phyloP scores from a whole-genome alignment of 1,284 basidiomycete species.

The Inonotus hispidus region DNA sequence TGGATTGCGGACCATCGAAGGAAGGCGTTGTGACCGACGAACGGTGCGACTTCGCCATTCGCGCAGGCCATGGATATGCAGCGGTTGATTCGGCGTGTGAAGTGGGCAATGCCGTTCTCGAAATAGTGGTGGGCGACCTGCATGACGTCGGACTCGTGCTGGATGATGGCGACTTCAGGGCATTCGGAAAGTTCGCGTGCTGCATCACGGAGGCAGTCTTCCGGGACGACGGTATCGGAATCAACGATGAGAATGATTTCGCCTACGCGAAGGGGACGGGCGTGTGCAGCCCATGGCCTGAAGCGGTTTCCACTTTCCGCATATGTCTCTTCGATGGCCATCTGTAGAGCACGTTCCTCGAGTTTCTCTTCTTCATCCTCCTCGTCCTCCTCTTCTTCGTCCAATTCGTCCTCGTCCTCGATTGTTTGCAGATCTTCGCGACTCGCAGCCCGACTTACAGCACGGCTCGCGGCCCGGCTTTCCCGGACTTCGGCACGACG shows the following conservation, averaged over 20 bases:
- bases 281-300: slow-evolving; percentile 63
- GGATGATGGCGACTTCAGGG: slow-evolving; percentile 78
- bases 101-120: slow-evolving; percentile 80
- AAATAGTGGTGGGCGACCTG: slow-evolving; percentile 83
- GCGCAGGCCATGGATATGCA: slow-evolving; percentile 71
- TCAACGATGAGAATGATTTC: slow-evolving; percentile 69
- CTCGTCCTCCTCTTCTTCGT: background rate
- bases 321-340: slow-evolving; percentile 64
- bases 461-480: slow-evolving; percentile 33
- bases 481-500: slow-evolving; percentile 7
- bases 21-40: slow-evolving; percentile 87
- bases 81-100: slow-evolving; percentile 74
- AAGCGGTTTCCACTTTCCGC: slow-evolving; percentile 48
- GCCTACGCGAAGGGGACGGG: slow-evolving; percentile 51
- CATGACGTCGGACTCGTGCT: slow-evolving; percentile 83
- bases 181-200: slow-evolving; percentile 73
- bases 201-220: slow-evolving; percentile 82
- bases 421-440: slow-evolving; percentile 28
- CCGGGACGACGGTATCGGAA: slow-evolving; percentile 79
- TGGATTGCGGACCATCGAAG: slow-evolving; percentile 81
- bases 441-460: slow-evolving; percentile 33
- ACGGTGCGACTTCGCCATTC: slow-evolving; percentile 79
- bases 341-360: slow-evolving; percentile 56
- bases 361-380: slow-evolving; percentile 30
- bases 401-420: slow-evolving; percentile 27